Conservation (phyloP, 2,329 filamentous ascomycete genomes). For the Karstenula rhodostoma region DNA sequence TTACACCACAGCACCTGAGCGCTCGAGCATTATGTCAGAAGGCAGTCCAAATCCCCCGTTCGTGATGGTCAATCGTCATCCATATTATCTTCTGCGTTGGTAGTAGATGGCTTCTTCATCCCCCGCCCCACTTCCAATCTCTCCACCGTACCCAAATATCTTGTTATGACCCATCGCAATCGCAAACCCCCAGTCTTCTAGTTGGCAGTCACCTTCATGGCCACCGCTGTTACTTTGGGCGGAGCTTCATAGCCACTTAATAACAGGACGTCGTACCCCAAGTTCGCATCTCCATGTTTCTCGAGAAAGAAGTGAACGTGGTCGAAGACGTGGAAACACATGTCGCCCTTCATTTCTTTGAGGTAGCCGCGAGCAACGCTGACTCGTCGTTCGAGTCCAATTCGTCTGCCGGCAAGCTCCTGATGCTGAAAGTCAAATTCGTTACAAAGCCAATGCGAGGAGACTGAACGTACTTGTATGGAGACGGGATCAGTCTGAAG, state of each 20-base stretch:
- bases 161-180: too few relatives aligned
- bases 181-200: neutral
- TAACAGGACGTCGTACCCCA: neutral
- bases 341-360: neutral
- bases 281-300: neutral
- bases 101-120: neutral
- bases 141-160: too few relatives aligned
- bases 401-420: neutral
- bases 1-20: too few relatives aligned
- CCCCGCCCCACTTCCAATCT: neutral
- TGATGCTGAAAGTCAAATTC: too few relatives aligned
- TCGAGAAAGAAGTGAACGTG: neutral
- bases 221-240: neutral
- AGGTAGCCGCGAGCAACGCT: neutral
- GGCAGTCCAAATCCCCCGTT: too few relatives aligned
- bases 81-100: neutral
- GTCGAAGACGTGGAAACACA: neutral
- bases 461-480: too few relatives aligned
- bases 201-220: slow-evolving; percentile 3
- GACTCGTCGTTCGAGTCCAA: too few relatives aligned
- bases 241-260: neutral
- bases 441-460: too few relatives aligned
- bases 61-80: too few relatives aligned
- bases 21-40: too few relatives aligned
- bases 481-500: too few relatives aligned